phyloP scores from a whole-genome alignment of 2,329 filamentous ascomycete genomes.

The Paraphaeosphaeria sporulosa region DNA sequence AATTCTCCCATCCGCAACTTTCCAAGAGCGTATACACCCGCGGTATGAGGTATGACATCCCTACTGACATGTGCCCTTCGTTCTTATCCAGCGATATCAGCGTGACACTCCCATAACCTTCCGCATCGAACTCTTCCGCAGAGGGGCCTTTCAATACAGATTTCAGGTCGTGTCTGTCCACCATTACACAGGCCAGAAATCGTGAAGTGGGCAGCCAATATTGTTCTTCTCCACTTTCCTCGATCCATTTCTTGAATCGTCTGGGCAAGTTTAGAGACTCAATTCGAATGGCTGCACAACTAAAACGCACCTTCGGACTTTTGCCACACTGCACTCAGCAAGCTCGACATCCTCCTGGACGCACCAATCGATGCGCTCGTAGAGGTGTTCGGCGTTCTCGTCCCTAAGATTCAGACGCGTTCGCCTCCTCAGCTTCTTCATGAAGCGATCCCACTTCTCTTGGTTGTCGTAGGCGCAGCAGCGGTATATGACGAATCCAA shows the following conservation, averaged over 20 bases:
- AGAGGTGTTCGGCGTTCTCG: conserved; percentile 10
- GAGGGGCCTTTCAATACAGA: conserved; percentile 13
- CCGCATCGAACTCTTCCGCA: conserved; percentile 13
- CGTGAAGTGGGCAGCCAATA: conserved; percentile 11
- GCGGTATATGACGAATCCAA: conserved; percentile 26
- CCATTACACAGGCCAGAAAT: conserved; percentile 17
- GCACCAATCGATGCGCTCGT: conserved; percentile 20
- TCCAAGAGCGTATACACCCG: conserved; percentile 15
- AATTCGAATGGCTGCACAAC: background rate
- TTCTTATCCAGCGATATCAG: conserved; percentile 17
- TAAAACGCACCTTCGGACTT: background rate
- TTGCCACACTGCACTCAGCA: conserved; percentile 3
- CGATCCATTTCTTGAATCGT: conserved; percentile 11
- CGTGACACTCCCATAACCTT: conserved; percentile 11
- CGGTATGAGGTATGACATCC: conserved; percentile 17
- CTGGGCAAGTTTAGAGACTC: background rate
- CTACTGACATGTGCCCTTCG: conserved; percentile 16
- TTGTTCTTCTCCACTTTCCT: conserved; percentile 11
- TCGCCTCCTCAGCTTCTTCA: conserved; percentile 15
- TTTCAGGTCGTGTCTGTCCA: conserved; percentile 1
- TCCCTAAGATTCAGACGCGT: conserved; percentile 16
- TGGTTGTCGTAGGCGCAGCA: conserved; percentile 20
- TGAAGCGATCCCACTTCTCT: conserved; percentile 18
- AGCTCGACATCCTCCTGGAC: conserved; percentile 19
- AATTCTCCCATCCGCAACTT: conserved; percentile 17